phyloP scores from a whole-genome alignment of 805 yeast genomes.

The Candida loeiensis region DNA sequence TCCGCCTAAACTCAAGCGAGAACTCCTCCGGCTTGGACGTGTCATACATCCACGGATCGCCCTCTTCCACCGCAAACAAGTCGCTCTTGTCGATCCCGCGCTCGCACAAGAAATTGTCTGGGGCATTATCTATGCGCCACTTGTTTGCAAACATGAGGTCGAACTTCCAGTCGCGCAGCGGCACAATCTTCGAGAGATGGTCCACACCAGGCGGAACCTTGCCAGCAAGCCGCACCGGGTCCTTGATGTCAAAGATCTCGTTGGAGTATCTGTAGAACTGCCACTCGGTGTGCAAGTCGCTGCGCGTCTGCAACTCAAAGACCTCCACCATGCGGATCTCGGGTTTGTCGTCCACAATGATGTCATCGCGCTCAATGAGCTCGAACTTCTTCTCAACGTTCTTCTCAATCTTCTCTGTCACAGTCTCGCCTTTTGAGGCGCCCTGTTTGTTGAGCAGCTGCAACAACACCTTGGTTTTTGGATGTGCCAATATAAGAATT shows the following conservation, averaged over 20 bases:
- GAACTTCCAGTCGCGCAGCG: constrained; percentile 76
- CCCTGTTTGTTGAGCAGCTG: constrained; percentile 3
- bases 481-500: constrained; percentile 53
- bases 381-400: constrained; percentile 28
- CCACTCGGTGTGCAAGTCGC: constrained; percentile 60
- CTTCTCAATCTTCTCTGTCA: constrained; percentile 7
- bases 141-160: constrained; percentile 46
- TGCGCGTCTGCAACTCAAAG: constrained; percentile 69
- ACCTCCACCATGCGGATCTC: constrained; percentile 64
- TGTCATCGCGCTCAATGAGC: constrained; percentile 42
- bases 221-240: constrained; percentile 36
- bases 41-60: constrained; percentile 50
- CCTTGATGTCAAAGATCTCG: constrained; percentile 50
- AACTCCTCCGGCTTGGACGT: constrained; percentile 26
- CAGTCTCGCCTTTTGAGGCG: background rate
- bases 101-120: constrained; percentile 49
- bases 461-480: constrained; percentile 41
- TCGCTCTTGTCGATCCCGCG: constrained; percentile 27
- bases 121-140: constrained; percentile 65
- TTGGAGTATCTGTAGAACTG: constrained; percentile 55
- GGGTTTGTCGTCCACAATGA: constrained; percentile 69
- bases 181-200: constrained; percentile 49
- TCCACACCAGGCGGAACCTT: constrained; percentile 65
- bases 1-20: constrained; percentile 51
- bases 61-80: constrained; percentile 25